Conservation (phyloP, 2,329 filamentous ascomycete genomes). For the Exserohilum rostratum region DNA sequence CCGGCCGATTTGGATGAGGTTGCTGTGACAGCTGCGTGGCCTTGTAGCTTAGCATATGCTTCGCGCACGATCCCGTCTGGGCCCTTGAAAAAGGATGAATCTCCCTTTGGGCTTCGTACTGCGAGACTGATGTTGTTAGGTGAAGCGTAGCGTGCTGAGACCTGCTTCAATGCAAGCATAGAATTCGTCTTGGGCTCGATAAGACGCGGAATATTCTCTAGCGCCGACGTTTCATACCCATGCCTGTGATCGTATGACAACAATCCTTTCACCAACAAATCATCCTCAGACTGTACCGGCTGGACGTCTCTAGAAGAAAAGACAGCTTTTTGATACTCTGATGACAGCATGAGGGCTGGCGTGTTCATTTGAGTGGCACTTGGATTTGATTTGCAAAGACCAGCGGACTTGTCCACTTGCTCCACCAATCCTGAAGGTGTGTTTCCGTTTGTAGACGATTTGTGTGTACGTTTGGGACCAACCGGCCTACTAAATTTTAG, state of each 20-base stretch:
- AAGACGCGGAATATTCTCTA: not conserved
- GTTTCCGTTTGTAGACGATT: not conserved
- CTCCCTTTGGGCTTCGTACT: constrained; percentile 28
- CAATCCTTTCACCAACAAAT: not conserved
- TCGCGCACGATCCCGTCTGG: constrained; percentile 28
- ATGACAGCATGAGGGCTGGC: not conserved
- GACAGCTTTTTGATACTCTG: not conserved
- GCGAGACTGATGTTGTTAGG: constrained; percentile 11
- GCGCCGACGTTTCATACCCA: not conserved
- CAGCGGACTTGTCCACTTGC: not conserved
- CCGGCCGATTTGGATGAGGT: no score
- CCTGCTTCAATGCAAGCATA: not conserved
- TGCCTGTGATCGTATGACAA: not conserved
- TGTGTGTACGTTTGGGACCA: not conserved
- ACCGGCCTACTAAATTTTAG: not conserved
- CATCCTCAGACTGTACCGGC: not conserved
- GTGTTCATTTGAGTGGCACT: not conserved
- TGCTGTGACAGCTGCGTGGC: no score
- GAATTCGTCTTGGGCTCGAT: not conserved
- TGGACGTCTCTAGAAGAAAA: not conserved
- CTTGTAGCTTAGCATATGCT: no score
- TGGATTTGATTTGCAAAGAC: not conserved
- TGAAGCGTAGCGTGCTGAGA: constrained; percentile 5
- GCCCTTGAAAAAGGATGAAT: constrained; percentile 24
- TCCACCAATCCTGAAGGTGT: not conserved